Base-by-base conservation (phyloP, 495 filamentous ascomycete species). In the Penicillium diatomitis region DNA sequence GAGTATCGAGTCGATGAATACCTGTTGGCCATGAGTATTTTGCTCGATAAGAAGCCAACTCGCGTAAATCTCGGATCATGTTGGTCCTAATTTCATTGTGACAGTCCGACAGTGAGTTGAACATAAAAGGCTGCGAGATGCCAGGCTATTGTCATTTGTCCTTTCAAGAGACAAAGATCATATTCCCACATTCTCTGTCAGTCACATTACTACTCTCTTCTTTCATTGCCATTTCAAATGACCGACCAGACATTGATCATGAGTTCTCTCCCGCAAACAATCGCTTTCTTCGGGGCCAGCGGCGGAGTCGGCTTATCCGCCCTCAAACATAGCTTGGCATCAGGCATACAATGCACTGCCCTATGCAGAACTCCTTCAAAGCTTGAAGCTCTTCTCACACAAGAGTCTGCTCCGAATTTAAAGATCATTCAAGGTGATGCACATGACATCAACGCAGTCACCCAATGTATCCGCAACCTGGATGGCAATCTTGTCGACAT, bases 361-460 rank as follows among this genome's bases (percentile, higher is more conserved):
- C 73, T 83, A 5, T 82, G 70, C 50, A 82, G 85, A 28, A 79
- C 71, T 3, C 82, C 85, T 4, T 52, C 72, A 40, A 87, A 83
- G 59, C 82, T 88, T 49, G 63, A 59, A 48, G 59, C 58, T 28
- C 51, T 74, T 28, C 65, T 78, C 41, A 55, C 50, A 42, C 54
- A 38, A 42, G 73, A 40, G 29, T 60, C 41, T 37, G 56, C 34
- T 57, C 49, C 54, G 6, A 63, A 75, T 46, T 72, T 84, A 9
- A 61, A 55, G 48, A 66, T 81, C 50, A 52, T 76, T 29, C 36
- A 73, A 38, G 81, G 81, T 53, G 72, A 80, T 51, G 73, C 75
- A 7, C 71, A 70, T 49, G 68, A 79, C 60, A 29, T 66, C 41
- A 37, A 50, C 4, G 61, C 61, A 38, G 66, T 82, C 20, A 60